phyloP scores from a whole-genome alignment of 1,284 basidiomycete genomes.

The Boletellus deceptivus region DNA sequence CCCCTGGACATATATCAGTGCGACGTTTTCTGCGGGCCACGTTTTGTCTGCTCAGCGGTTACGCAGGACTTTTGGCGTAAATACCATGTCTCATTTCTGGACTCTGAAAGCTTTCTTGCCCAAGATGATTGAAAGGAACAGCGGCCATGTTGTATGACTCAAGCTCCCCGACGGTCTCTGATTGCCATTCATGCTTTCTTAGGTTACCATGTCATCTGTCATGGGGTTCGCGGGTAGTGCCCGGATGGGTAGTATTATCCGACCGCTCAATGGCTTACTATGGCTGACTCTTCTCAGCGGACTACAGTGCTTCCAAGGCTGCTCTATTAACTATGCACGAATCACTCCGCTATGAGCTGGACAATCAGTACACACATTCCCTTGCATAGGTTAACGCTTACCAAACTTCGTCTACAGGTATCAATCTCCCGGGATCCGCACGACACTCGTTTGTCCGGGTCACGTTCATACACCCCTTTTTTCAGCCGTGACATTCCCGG shows the following conservation, averaged over 20 bases:
- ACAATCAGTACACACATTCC: slow-evolving; percentile 51
- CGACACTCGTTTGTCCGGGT: slow-evolving; percentile 78
- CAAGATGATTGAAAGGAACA: slow-evolving; percentile 72
- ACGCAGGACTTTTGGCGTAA: slow-evolving; percentile 83
- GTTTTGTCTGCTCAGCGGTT: background rate
- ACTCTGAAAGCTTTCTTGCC: slow-evolving; percentile 93
- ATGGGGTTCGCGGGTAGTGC: slow-evolving; percentile 74
- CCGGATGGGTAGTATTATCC: slow-evolving; percentile 67
- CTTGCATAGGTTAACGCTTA: slow-evolving; percentile 6
- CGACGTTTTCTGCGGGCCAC: slow-evolving; percentile 23
- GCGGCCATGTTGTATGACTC: slow-evolving; percentile 80
- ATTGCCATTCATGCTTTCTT: slow-evolving; percentile 5
- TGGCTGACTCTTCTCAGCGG: slow-evolving; percentile 50
- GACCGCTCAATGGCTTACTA: background rate
- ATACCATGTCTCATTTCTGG: slow-evolving; percentile 89
- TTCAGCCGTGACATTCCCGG: slow-evolving; percentile 52
- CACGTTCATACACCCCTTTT: slow-evolving; percentile 78
- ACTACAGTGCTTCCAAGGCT: slow-evolving; percentile 88
- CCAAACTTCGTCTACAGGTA: slow-evolving; percentile 47
- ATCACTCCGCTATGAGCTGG: slow-evolving; percentile 80
- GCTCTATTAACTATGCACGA: slow-evolving; percentile 76
- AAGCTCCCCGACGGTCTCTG: background rate
- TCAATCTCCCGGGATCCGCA: slow-evolving; percentile 69
- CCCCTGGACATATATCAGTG: slow-evolving; percentile 81
- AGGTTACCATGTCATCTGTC: slow-evolving; percentile 83